These are phyloP conservation scores for Oidium heveae DNA, from an alignment of 2,329 filamentous ascomycete genomes.

Conservation along the genomic window DNA sequence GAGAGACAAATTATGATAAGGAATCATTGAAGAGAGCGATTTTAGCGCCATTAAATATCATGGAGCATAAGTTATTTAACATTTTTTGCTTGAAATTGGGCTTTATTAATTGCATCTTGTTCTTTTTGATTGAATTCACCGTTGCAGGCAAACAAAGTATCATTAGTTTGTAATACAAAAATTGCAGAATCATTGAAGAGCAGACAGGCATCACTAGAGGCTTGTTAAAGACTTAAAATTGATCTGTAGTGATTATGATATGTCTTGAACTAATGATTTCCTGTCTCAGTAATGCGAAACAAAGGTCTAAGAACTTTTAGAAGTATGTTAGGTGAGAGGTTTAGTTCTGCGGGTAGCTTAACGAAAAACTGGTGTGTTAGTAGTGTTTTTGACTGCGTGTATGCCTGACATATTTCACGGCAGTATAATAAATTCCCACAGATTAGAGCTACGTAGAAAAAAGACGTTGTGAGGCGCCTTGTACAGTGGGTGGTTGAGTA, in stretches of 20 bases:
- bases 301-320: not conserved
- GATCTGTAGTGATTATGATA: constrained; percentile 1
- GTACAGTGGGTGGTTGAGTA: constrained; percentile 2
- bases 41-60: constrained; percentile 1
- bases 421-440: not conserved
- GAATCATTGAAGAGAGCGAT: not conserved
- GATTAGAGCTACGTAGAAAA: not conserved
- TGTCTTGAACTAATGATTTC: not conserved
- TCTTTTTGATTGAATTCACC: not conserved
- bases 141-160: constrained; percentile 1
- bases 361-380: not conserved
- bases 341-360: not conserved
- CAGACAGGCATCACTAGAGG: constrained; percentile 1
- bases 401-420: not conserved
- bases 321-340: not conserved
- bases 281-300: not conserved
- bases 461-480: constrained; percentile 1
- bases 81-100: constrained; percentile 1
- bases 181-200: constrained; percentile 1
- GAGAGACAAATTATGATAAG: not conserved
- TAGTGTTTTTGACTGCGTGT: not conserved
- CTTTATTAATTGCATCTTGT: not conserved
- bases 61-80: not conserved
- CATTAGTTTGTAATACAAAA: constrained; percentile 1
- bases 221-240: not conserved